Base-by-base conservation (phyloP, 495 filamentous ascomycete genomes). In the Xylaria flabelliformis region DNA sequence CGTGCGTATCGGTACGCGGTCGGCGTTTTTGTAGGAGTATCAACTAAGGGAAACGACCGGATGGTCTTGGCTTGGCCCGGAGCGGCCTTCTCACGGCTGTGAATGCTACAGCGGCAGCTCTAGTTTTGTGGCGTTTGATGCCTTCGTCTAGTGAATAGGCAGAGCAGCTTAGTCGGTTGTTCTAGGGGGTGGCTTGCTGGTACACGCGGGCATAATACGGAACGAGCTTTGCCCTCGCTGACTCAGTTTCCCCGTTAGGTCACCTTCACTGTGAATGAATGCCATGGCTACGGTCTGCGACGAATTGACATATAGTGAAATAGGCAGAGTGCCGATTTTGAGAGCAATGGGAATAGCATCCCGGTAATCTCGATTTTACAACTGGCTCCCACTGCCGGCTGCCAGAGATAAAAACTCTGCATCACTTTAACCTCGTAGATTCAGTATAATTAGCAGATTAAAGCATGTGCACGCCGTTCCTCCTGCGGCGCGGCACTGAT, bases 181-280 rank as follows among this genome's bases (percentile, higher is more conserved):
- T 64, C 46, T 34, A 44, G 59, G 34, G 26, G 46, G 46, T 29
- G 34, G 46, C 56, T 46, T 71, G 64, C 70, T 73, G 53, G 50
- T 42, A 50, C 24, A 34, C 10, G 17, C 12, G 50, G 29, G 29
- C 48, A 39, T 59, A 69, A 55, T 50, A 51, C 26, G 44, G 32
- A 48, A 39, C 68, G 44, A 32, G 68, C 68, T 48, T 53, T 74
- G 74, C 70, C 70, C 59, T 71, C 66, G 73, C 17, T 0, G 7
- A 61, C 58, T 29, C 32, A 61, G 3, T 21, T 24, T 32, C 24
- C 4, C 13, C 7, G 13, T 56, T 5, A 13, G 12, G 53, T 32
- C 26, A 32, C 53, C 26, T 56, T 32, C 3, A 17, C 53, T 32
- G 53, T 56, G 53, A 32, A 56, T 32, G 26, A 29, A 29, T 61